These are phyloP conservation scores for Waltergamsia citrina DNA, from an alignment of 2,329 filamentous ascomycete genomes.

Conservation along the genomic window DNA sequence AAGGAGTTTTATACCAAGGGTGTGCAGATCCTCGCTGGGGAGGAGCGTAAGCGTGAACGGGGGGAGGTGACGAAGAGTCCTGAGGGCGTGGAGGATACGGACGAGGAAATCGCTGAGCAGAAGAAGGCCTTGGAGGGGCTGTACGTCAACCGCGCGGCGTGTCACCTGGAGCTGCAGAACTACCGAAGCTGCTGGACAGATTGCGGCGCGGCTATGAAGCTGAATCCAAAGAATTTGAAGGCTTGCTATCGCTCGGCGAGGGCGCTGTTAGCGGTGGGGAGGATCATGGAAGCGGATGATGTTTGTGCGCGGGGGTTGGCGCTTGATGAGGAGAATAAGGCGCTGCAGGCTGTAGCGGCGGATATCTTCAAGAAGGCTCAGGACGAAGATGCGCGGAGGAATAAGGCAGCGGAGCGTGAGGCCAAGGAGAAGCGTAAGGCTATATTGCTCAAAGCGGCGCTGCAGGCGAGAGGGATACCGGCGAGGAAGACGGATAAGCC, in stretches of 20 bases:
- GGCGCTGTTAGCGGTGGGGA: slow-evolving; percentile 71
- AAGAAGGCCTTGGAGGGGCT: slow-evolving; percentile 62
- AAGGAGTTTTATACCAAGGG: slow-evolving; percentile 88
- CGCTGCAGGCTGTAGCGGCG: slow-evolving; percentile 51
- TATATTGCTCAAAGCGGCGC: slow-evolving; percentile 53
- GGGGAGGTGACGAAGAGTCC: slow-evolving; percentile 21
- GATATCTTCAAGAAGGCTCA: slow-evolving; percentile 55
- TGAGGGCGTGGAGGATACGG: slow-evolving; percentile 22
- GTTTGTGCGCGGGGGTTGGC: slow-evolving; percentile 64
- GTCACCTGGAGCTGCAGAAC: slow-evolving; percentile 81
- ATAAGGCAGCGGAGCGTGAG: slow-evolving; percentile 44
- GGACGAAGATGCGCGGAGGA: slow-evolving; percentile 43
- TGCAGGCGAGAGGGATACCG: slow-evolving; percentile 61
- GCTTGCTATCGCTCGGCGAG: slow-evolving; percentile 78
- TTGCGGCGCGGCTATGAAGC: slow-evolving; percentile 66
- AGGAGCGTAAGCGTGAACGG: slow-evolving; percentile 45
- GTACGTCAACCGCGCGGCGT: slow-evolving; percentile 80
- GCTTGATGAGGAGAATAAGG: slow-evolving; percentile 60
- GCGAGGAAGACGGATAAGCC: slow-evolving; percentile 58
- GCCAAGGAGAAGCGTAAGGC: slow-evolving; percentile 46
- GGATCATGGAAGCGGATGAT: slow-evolving; percentile 71
- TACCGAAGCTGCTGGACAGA: slow-evolving; percentile 80
- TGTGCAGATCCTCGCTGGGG: slow-evolving; percentile 58
- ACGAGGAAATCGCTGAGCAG: slow-evolving; percentile 53
- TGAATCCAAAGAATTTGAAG: slow-evolving; percentile 79